phyloP scores from a whole-genome alignment of 345 rosid genomes.

The Gossypium ekmanianum region DNA sequence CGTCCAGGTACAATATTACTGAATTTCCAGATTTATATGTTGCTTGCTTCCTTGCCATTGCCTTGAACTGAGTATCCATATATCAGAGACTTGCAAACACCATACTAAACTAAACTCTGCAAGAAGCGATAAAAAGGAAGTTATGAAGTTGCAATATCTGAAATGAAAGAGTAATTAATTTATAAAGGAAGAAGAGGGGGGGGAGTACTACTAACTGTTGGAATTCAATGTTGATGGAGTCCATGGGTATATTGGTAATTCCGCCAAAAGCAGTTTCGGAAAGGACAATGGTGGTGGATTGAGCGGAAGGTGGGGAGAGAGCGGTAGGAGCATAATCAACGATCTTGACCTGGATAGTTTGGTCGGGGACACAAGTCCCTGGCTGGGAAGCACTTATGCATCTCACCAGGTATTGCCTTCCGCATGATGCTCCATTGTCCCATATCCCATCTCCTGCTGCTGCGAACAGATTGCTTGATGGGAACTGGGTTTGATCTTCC shows the following conservation, averaged over 20 bases:
- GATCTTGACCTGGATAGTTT: conserved; percentile 46
- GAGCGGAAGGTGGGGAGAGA: conserved; percentile 12
- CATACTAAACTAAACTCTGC: conserved; percentile 10
- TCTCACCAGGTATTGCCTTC: conserved; percentile 54
- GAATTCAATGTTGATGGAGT: conserved; percentile 46
- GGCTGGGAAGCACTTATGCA: conserved; percentile 49
- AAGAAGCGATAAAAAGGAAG: neutral
- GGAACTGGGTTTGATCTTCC: conserved; percentile 42
- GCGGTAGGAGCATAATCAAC: conserved; percentile 38
- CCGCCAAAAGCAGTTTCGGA: conserved; percentile 43
- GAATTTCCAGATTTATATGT: neutral
- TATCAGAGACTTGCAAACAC: neutral
- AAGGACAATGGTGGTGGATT: conserved; percentile 43
- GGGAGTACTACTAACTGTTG: conserved; percentile 33
- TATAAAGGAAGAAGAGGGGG: neutral
- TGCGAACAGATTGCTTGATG: conserved; percentile 51
- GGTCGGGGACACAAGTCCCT: conserved; percentile 31
- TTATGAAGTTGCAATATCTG: neutral
- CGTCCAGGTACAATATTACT: neutral
- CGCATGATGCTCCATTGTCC: conserved; percentile 69
- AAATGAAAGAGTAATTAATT: neutral
- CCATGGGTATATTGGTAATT: conserved; percentile 32
- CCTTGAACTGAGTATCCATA: neutral
- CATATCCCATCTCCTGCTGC: conserved; percentile 68
- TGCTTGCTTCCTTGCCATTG: neutral